Percentiles rank a stretch among this genome's conserved stretches.
Conservation (phyloP, 1,139 yeast species). For the Protomyces inundatus region DNA sequence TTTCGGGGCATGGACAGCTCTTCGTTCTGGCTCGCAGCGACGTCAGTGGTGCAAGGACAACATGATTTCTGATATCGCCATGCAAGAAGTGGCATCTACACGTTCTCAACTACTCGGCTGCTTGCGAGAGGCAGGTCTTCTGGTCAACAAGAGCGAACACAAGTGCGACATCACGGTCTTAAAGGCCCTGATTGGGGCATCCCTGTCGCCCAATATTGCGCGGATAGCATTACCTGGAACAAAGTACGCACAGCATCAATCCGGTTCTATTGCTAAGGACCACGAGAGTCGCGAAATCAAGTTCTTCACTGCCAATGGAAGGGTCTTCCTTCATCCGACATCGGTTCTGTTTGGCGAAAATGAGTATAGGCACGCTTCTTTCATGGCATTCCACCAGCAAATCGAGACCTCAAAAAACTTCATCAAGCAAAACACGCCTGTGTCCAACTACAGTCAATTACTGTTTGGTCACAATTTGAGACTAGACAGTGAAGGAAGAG, state of each 20-base stretch:
- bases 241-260: conserved; percentile 60
- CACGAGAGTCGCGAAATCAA: conserved; percentile 72
- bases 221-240: conserved; percentile 78
- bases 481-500: conserved; percentile 56
- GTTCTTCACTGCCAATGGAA: conserved; percentile 44
- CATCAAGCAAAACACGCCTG: conserved; percentile 72
- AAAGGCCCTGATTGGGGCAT: conserved; percentile 67
- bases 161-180: conserved; percentile 35
- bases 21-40: conserved; percentile 36
- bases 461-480: conserved; percentile 69
- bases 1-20: conserved; percentile 47
- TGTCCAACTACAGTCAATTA: conserved; percentile 61
- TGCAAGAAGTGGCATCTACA: conserved; percentile 68
- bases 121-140: conserved; percentile 69
- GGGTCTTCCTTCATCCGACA: conserved; percentile 81
- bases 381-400: conserved; percentile 39
- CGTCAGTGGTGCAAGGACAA: conserved; percentile 58
- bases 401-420: conserved; percentile 61
- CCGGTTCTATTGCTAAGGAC: conserved; percentile 78
- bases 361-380: conserved; percentile 36
- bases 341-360: conserved; percentile 56
- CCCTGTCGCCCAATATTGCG: conserved; percentile 77
- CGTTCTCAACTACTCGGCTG: conserved; percentile 62
- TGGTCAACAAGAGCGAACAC: not conserved
- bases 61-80: conserved; percentile 55